Evolutionary conservation across 169 alveolate species (phyloP), one percentile per base, ranked within the genome.

Genomic region (Besnoitia besnoiti): DNA sequence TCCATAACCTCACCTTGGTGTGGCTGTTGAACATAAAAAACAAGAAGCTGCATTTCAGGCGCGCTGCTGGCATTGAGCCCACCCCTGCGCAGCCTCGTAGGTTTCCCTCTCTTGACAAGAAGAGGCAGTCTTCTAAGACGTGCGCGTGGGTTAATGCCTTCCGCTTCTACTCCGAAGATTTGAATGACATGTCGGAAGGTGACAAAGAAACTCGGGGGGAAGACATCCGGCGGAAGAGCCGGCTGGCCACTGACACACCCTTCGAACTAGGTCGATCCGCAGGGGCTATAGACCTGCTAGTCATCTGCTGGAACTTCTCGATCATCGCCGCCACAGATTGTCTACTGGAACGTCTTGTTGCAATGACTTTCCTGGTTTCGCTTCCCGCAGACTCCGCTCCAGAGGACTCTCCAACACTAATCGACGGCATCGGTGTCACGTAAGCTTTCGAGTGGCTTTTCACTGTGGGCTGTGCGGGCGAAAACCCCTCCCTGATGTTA

Each of bases 301-400:
- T 73, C 47, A 73, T 73, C 24, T 37, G 82, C 46, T 73, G 82
- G n/a, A 73, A 73, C n/a, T 42, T 19, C 82, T 73, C 82, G 47
- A 73, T 37, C 82, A 73, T 73, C 39, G 82, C 82, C 8, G 82
- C 82, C 47, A 73, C 82, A n/a, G 82, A 73, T 8, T n/a, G 82
- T 19, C 82, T 73, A 27, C 46, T 73, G 30, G 67, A 55, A n/a
- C 67, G 67, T 55, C 67, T 3, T 0, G 67, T 55, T 19, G 67
- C 67, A 55, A 55, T 5, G 67, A 55, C 67, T 16, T 19, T 55
- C 24, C 67, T 55, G 12, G 67, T 55, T n/a, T 55, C 67, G 24
- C n/a, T 55, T 5, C 67, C 67, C 24, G 67, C 67, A 1, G 67
- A 5, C 12, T 55, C 67, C 33, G 33, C 67, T 5, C 67, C 67